Conservation (phyloP, 2,329 filamentous ascomycete genomes). For the Fusarium tjaetaba region DNA sequence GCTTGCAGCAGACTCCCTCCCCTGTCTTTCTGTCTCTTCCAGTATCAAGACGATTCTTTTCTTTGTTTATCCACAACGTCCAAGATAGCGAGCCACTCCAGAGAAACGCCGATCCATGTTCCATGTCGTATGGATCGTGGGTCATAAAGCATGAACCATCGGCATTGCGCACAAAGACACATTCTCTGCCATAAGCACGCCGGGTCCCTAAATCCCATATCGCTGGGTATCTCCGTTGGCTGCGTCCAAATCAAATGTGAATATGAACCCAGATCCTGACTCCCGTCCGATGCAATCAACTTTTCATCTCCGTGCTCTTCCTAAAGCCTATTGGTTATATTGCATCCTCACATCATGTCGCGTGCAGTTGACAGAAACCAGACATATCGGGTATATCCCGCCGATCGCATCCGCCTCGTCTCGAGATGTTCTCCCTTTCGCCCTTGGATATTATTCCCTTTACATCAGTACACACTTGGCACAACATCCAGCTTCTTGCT, state of each 20-base stretch:
- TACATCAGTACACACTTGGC: slow-evolving; percentile 90
- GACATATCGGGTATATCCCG: slow-evolving; percentile 16
- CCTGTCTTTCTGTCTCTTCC: slow-evolving; percentile 40
- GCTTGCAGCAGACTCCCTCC: slow-evolving; percentile 25
- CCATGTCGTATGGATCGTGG: slow-evolving; percentile 39
- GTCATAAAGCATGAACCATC: slow-evolving; percentile 40
- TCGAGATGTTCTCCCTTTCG: slow-evolving; percentile 24
- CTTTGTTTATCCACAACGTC: slow-evolving; percentile 41
- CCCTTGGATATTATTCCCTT: slow-evolving; percentile 42
- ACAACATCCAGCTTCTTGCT: slow-evolving; percentile 81
- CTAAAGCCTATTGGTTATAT: slow-evolving; percentile 30
- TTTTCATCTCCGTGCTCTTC: slow-evolving; percentile 33
- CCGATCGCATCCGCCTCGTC: slow-evolving; percentile 15
- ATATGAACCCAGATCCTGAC: slow-evolving; percentile 50
- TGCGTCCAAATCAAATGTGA: slow-evolving; percentile 38
- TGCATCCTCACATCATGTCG: slow-evolving; percentile 33
- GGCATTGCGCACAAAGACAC: slow-evolving; percentile 34
- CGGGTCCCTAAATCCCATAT: slow-evolving; percentile 29
- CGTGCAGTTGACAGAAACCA: slow-evolving; percentile 18
- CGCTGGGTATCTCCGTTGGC: slow-evolving; percentile 37
- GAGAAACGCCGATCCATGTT: slow-evolving; percentile 39
- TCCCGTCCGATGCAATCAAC: slow-evolving; percentile 53
- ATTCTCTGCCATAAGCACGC: slow-evolving; percentile 24
- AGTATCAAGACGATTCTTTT: slow-evolving; percentile 35
- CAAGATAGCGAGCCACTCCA: slow-evolving; percentile 39